Base-by-base conservation (phyloP, 257 asterid species). In the Nicotiana tomentosiformis region DNA sequence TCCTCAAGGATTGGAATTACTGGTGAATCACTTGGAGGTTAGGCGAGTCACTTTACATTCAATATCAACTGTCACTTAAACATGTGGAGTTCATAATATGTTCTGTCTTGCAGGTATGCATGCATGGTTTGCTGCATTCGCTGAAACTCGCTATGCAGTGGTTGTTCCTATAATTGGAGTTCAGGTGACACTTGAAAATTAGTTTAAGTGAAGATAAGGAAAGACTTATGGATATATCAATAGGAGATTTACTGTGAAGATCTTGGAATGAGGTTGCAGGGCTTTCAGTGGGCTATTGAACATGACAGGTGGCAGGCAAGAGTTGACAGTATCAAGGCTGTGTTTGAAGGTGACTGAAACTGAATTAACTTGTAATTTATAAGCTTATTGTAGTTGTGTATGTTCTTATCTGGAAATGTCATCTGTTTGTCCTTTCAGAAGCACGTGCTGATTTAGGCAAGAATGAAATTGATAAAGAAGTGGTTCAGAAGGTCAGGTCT, bases 21-120 rank as follows among this genome's bases (percentile, higher is more conserved):
- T n/a, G 98, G 98, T 10, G 99, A 94, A 96, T 96, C 98, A 67
- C 97, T 96, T 82, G 98, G 99, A 91, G 99, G 99, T 96, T 62
- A 84, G 95, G 74, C 70, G n/a, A 67, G 80, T 80, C 62, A 70
- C 60, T 43, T 70, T 5, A 20, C 58, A 20, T 70, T 15, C 60
- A 70, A 5, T 46, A 70, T 70, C 60, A 70, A 23, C 60, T 70
- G 37, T 43, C 43, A n/a, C 1, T 23, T 43, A 43, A 43, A 20
- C n/a, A 70, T 20, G 60, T 70, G 78, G n/a, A 70, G 78, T 70
- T n/a, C 66, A 74, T 30, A 64, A 37, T 53, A 39, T 67, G 66
- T 81, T 87, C 76, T 58, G 18, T 76, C 77, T 55, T 83, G 83
- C 88, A 94, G 98, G 99, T 85, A 96, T 96, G 97, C 98, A 96